Evolutionary conservation across 768 basidiomycete species (phyloP).

Genomic region (Hebeloma cylindrosporum): DNA sequence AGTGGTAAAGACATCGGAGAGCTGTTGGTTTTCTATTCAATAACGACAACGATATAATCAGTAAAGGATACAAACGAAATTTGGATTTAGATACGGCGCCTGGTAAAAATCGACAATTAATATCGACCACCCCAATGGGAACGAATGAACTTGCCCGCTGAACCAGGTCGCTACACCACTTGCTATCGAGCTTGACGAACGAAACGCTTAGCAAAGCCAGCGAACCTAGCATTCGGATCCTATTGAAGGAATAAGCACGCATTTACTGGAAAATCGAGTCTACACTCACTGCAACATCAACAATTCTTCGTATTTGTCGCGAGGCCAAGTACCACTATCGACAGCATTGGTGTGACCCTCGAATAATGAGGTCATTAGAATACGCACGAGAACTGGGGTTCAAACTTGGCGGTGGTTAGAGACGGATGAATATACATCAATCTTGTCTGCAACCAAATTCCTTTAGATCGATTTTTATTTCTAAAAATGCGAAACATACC

Average conservation of each 20-base stretch:
- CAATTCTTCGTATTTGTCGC: constrained; percentile 35
- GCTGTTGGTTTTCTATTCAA: constrained; percentile 21
- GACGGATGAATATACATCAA: constrained; percentile 38
- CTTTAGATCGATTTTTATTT: no score
- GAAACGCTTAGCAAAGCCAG: constrained; percentile 39
- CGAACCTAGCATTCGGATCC: constrained; percentile 32
- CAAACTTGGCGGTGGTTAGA: constrained; percentile 38
- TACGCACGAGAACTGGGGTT: constrained; percentile 43
- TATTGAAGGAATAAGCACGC: constrained; percentile 5
- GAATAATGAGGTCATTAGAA: not conserved
- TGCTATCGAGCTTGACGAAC: constrained; percentile 40
- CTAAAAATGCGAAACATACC: constrained; percentile 23
- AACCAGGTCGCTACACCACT: constrained; percentile 45
- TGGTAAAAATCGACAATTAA: constrained; percentile 11
- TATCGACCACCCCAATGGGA: not conserved
- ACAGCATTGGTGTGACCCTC: not conserved
- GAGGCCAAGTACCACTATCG: constrained; percentile 42
- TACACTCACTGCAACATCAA: constrained; percentile 32
- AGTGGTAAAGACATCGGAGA: constrained; percentile 45
- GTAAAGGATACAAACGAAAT: constrained; percentile 32
- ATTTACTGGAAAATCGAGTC: not conserved
- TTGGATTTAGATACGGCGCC: constrained; percentile 48
- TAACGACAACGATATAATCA: not conserved
- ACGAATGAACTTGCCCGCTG: constrained; percentile 32
- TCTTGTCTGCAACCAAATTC: no score